Evolutionary conservation across 169 alveolate genomes (phyloP).

Genomic region (Plasmodium coatneyi): DNA sequence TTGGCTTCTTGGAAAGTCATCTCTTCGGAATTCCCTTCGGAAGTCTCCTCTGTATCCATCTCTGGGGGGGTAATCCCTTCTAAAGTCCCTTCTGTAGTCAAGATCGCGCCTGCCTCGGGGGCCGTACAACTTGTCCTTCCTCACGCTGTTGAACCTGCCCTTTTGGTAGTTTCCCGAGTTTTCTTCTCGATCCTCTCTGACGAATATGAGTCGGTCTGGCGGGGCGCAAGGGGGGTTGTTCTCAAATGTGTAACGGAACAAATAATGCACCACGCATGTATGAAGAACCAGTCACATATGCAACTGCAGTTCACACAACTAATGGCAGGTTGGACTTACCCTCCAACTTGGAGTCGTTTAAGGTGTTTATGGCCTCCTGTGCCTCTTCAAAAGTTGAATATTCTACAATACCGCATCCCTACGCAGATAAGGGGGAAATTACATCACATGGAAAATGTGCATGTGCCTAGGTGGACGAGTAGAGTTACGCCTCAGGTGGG

Average conservation of each 20-base stretch:
- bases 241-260: too few relatives aligned
- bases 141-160: constrained; percentile 21
- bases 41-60: constrained; percentile 31
- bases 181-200: constrained; percentile 88
- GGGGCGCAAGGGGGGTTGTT: too few relatives aligned
- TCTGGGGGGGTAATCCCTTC: constrained; percentile 15
- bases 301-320: background rate
- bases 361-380: constrained; percentile 84
- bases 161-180: constrained; percentile 43
- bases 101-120: constrained; percentile 32
- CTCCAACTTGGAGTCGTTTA: constrained; percentile 82
- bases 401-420: constrained; percentile 91
- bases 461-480: background rate
- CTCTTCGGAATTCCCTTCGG: constrained; percentile 50
- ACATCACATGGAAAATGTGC: background rate
- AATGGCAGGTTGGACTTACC: background rate
- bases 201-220: constrained; percentile 89
- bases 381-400: constrained; percentile 87
- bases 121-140: constrained; percentile 44
- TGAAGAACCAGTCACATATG: background rate
- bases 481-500: background rate
- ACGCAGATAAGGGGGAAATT: background rate
- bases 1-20: constrained; percentile 29
- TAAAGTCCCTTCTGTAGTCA: constrained; percentile 30
- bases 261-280: too few relatives aligned